These are phyloP conservation scores for Apophysomyces trapeziformis DNA, from an alignment of 371 early-diverging fungal species.

Conservation along the genomic window DNA sequence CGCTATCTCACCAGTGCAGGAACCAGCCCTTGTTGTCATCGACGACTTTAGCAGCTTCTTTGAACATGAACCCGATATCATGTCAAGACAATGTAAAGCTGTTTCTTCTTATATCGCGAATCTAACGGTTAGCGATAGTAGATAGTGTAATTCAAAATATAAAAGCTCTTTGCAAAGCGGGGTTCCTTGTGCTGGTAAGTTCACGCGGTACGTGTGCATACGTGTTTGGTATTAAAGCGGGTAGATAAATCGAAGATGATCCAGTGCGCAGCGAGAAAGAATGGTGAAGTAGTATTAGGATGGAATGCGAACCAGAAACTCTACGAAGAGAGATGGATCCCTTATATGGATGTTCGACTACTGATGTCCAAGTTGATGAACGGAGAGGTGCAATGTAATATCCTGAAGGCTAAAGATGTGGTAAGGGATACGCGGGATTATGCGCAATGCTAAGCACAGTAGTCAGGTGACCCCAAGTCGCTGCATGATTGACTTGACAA, in stretches of 20 bases:
- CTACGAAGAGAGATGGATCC: neutral
- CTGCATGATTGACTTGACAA: neutral
- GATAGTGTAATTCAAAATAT: neutral
- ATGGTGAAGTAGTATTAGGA: neutral
- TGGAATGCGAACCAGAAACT: neutral
- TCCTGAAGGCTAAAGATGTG: neutral
- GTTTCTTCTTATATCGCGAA: neutral
- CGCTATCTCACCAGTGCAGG: neutral
- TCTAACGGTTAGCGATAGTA: neutral
- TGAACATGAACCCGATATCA: neutral
- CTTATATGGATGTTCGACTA: neutral
- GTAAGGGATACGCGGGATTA: neutral
- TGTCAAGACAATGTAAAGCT: neutral
- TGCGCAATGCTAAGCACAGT: neutral
- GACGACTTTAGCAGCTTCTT: neutral
- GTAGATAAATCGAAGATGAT: neutral
- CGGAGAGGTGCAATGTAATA: neutral
- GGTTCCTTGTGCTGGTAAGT: neutral
- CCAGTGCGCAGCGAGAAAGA: neutral
- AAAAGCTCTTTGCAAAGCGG: neutral
- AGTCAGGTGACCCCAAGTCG: neutral
- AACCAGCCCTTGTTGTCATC: neutral
- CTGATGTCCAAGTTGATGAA: neutral
- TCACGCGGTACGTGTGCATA: neutral
- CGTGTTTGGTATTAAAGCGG: neutral